phyloP scores from a whole-genome alignment of 1,139 yeast genomes.

The Hyphopichia wangnamkhiaoensis region DNA sequence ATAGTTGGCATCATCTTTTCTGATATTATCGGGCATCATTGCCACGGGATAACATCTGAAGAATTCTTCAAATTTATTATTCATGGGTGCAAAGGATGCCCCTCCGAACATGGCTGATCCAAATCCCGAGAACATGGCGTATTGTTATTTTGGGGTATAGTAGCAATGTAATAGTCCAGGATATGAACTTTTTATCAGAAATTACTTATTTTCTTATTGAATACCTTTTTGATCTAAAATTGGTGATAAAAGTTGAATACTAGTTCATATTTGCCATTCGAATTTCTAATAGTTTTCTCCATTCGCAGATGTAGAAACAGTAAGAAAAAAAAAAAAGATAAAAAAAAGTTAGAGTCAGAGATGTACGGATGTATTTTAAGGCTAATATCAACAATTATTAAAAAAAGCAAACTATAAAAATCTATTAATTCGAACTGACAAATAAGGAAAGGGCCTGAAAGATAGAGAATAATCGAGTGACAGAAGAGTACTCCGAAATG shows the following conservation, averaged over 20 bases:
- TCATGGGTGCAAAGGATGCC: conserved; percentile 33
- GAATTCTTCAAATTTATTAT: conserved; percentile 64
- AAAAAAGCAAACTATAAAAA: conserved; percentile 1
- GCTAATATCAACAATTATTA: too few species aligned
- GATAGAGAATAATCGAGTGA: too few species aligned
- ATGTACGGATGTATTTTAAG: neutral
- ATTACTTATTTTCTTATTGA: too few species aligned
- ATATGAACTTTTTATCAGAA: too few species aligned
- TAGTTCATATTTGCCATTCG: conserved; percentile 1
- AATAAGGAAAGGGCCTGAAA: too few species aligned
- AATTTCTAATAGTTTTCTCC: neutral
- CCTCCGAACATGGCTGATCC: conserved; percentile 44
- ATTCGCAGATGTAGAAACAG: too few species aligned
- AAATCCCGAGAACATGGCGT: conserved; percentile 45
- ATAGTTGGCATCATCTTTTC: conserved; percentile 81
- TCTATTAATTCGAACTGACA: conserved; percentile 7
- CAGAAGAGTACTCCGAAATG: too few species aligned
- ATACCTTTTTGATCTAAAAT: too few species aligned
- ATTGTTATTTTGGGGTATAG: neutral
- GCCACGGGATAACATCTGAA: conserved; percentile 90
- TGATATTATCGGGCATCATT: conserved; percentile 82
- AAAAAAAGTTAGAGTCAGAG: neutral
- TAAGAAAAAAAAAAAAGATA: too few species aligned
- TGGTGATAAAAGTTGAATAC: too few species aligned
- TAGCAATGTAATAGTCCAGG: too few species aligned